Base-by-base conservation (phyloP, 305 asterid species). In the Plantago coronopus region DNA sequence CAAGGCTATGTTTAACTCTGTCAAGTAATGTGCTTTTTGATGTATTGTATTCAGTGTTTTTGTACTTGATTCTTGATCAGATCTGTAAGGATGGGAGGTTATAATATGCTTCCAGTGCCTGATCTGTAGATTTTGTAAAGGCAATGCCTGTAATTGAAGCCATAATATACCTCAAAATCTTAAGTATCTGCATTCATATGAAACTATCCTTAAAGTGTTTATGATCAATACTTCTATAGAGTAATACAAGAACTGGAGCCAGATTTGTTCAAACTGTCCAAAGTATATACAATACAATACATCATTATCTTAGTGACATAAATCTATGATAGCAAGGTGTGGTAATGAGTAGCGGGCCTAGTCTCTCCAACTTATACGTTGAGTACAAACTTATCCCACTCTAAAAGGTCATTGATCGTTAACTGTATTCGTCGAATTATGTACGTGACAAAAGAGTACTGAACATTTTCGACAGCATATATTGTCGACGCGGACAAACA, bases 1-100 rank as follows among this genome's bases (percentile, higher is more conserved):
- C 74, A 69, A 57, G 69, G 69, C 69, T 54, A 7, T 54, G 64
- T 38, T 60, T 54, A 29, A 25, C 27, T 29, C 21, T 7, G 11
- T 6, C 0, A 34, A 34, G 11, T 4, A 9, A 34, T 34, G 40
- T 53, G 58, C 17, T 53, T 40, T 53, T 53, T 53, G 58, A 18
- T 25, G 58, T 53, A 23, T 53, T 53, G 18, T 53, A 53, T 23
- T 37, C 17, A 15, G 58, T 53, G 19, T 53, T 53, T 23, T 1
- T 53, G 58, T 53, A 53, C 17, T 25, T 23, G 31, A 25, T 37
- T 53, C 16, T 23, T 53, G n/a, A 53, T 17, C 57, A 51, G 57
- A 51, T 51, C 38, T n/a, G n/a, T n/a, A 3, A 22, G 27, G 16
- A 4, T 51, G 27, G 38, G 13, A 12, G 27, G 37, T 14, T 22